Percentiles rank a stretch among this genome's conserved stretches.
These are phyloP conservation scores for Penicillium sp. DNA, from an alignment of 2,329 filamentous ascomycete genomes.

Conservation along the genomic window DNA sequence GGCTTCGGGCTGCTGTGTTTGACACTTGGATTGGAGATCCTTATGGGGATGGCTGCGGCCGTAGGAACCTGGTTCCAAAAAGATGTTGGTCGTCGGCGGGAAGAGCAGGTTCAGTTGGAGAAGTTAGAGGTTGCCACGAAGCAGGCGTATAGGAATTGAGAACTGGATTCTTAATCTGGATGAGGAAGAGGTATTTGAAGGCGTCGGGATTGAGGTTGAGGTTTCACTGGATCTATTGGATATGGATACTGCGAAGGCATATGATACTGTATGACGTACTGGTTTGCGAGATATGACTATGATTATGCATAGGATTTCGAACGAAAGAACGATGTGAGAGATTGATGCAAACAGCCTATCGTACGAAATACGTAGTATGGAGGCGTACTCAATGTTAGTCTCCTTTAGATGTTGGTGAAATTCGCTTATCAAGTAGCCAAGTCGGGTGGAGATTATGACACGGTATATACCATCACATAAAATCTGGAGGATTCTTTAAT, in stretches of 20 bases:
- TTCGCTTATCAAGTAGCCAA: neutral
- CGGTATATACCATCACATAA: neutral
- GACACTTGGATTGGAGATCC: constrained; percentile 35
- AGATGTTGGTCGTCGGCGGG: constrained; percentile 30
- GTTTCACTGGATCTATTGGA: neutral
- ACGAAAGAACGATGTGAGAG: neutral
- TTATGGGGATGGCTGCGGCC: constrained; percentile 33
- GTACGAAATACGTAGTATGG: neutral
- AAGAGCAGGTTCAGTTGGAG: constrained; percentile 25
- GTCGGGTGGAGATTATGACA: constrained; percentile 3
- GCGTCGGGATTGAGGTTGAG: neutral
- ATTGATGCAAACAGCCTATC: neutral
- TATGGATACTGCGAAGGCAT: neutral
- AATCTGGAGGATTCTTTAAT: neutral
- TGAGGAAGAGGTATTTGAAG: neutral
- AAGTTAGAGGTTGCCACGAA: constrained; percentile 29
- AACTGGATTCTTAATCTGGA: neutral
- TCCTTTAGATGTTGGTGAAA: neutral
- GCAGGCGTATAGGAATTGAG: constrained; percentile 18
- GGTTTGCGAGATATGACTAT: neutral
- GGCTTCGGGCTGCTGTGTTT: constrained; percentile 37
- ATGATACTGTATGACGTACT: neutral
- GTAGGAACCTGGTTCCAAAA: constrained; percentile 33
- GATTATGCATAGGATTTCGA: neutral
- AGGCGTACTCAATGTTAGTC: neutral